Conservation (phyloP, 108 stramenopile genomes). For the Bacterosira constricta region DNA sequence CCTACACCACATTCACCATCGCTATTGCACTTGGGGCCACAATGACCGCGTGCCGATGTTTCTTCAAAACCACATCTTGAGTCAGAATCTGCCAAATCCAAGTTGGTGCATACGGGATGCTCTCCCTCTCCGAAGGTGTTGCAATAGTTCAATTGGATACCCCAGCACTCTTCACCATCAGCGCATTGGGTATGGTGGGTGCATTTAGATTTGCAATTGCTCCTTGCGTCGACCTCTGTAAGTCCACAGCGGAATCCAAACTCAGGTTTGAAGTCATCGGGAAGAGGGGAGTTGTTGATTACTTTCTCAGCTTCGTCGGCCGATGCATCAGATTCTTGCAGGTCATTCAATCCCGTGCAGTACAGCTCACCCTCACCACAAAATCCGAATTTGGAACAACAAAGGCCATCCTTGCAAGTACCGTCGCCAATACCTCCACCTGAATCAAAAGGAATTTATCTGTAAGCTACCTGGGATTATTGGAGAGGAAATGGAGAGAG, state of each 20-base stretch:
- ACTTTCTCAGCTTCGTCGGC: conserved; percentile 1
- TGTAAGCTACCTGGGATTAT: neutral
- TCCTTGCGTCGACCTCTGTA: conserved; percentile 39
- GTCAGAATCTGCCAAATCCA: conserved; percentile 26
- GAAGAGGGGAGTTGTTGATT: conserved; percentile 11
- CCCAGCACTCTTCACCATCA: conserved; percentile 45
- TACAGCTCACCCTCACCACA: conserved; percentile 37
- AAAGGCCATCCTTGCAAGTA: conserved; percentile 27
- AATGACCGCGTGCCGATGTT: conserved; percentile 40
- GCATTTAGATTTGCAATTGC: conserved; percentile 41
- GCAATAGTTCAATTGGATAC: conserved; percentile 48
- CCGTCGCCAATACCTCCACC: conserved; percentile 35
- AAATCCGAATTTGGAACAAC: conserved; percentile 27
- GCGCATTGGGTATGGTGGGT: conserved; percentile 31
- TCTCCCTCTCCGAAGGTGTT: conserved; percentile 46
- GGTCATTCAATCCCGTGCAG: conserved; percentile 28
- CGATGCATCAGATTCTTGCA: conserved; percentile 10
- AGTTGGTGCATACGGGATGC: conserved; percentile 39
- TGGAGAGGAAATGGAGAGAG: neutral
- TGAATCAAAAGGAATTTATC: neutral
- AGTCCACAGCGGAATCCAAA: conserved; percentile 42
- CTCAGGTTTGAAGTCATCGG: conserved; percentile 17
- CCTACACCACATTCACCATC: conserved; percentile 25
- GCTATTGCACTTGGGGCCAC: conserved; percentile 23
- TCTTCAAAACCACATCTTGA: conserved; percentile 41